These are phyloP conservation scores for Phymatotrichopsis omnivora DNA, from an alignment of 2,329 filamentous ascomycete genomes.

Conservation along the genomic window DNA sequence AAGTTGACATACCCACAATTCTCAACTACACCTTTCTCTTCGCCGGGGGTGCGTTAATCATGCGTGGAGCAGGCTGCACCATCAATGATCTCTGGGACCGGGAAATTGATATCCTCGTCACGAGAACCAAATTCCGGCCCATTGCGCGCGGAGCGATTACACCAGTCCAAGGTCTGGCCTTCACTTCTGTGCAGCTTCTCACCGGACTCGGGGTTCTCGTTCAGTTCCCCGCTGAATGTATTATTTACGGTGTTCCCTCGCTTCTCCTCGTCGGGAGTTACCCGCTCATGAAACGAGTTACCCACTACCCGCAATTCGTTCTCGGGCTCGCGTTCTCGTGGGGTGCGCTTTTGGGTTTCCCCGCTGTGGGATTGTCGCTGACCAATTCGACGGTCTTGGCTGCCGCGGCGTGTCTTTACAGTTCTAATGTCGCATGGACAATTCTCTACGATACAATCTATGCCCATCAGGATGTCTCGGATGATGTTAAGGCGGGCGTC, in stretches of 20 bases:
- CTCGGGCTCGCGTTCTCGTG: conserved; percentile 79
- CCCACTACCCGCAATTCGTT: conserved; percentile 76
- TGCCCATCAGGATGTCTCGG: conserved; percentile 81
- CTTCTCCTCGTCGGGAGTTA: conserved; percentile 64
- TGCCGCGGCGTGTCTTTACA: conserved; percentile 60
- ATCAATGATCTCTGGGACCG: conserved; percentile 90
- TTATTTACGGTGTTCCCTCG: conserved; percentile 68
- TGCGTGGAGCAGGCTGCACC: conserved; percentile 79
- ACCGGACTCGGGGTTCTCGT: conserved; percentile 63
- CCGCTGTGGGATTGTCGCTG: conserved; percentile 69
- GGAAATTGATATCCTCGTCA: conserved; percentile 71
- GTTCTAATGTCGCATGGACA: conserved; percentile 75
- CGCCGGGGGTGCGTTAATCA: conserved; percentile 65
- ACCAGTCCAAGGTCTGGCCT: conserved; percentile 60
- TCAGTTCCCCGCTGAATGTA: conserved; percentile 62
- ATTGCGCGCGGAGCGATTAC: conserved; percentile 70
- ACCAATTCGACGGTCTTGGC: conserved; percentile 44
- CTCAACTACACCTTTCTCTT: conserved; percentile 59
- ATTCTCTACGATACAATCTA: conserved; percentile 89
- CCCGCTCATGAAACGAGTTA: conserved; percentile 74
- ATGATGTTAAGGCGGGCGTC: conserved; percentile 76
- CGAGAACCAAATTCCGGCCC: conserved; percentile 64
- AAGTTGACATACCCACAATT: conserved; percentile 51
- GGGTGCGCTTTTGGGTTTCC: conserved; percentile 82
- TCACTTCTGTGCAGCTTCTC: conserved; percentile 63